phyloP scores from a whole-genome alignment of 345 rosid species.

The Salix arbutifolia region DNA sequence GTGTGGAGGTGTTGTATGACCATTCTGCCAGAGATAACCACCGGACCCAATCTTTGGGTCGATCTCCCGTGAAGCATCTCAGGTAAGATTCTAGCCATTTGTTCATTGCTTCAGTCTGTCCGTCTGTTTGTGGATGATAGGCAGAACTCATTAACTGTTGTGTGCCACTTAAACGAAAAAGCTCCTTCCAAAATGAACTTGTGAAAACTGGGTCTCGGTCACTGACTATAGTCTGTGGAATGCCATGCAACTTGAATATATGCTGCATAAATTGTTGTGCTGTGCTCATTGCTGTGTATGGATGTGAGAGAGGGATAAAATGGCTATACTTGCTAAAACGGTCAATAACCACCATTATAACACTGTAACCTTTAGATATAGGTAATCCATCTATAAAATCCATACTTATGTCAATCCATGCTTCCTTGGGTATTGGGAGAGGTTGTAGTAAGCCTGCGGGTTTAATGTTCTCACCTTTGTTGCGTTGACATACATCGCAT shows the following conservation, averaged over 20 bases:
- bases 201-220: neutral
- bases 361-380: neutral
- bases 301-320: too few relatives aligned
- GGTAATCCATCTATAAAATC: neutral
- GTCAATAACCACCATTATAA: neutral
- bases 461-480: neutral
- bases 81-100: too few relatives aligned
- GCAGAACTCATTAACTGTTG: neutral
- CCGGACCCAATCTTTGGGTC: too few relatives aligned
- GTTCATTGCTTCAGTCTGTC: too few relatives aligned
- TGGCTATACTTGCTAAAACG: too few relatives aligned
- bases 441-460: neutral
- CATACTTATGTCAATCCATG: neutral
- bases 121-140: neutral
- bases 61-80: too few relatives aligned
- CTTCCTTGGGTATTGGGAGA: neutral
- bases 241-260: neutral
- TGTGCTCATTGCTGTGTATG: too few relatives aligned
- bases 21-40: too few relatives aligned
- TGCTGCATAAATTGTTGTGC: too few relatives aligned
- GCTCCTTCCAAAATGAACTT: neutral
- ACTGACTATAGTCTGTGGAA: neutral
- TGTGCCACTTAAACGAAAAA: neutral
- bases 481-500: too few relatives aligned
- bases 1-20: too few relatives aligned